Evolutionary conservation across 1,284 basidiomycete genomes (phyloP).

Genomic region (Volvariella volvacea): DNA sequence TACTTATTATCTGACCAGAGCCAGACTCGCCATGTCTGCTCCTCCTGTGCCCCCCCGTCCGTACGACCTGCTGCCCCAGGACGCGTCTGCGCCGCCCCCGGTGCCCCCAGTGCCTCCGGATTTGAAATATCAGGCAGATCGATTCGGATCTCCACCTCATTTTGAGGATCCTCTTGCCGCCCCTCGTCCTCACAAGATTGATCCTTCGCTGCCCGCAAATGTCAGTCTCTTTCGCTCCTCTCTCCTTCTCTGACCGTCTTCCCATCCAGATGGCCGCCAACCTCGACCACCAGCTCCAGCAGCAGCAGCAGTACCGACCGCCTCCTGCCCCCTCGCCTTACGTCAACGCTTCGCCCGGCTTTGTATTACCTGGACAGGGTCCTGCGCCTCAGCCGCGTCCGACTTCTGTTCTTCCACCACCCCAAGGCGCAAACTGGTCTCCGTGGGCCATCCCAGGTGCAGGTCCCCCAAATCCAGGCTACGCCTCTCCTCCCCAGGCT

Average conservation of each 20-base stretch:
- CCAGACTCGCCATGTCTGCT: too few species aligned
- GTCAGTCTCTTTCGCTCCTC: constrained; percentile 29
- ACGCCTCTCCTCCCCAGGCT: constrained; percentile 4
- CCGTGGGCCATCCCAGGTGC: neutral
- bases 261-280: constrained; percentile 54
- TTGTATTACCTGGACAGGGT: constrained; percentile 12
- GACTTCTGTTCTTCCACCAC: constrained; percentile 17
- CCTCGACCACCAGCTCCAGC: constrained; percentile 40
- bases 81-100: too few species aligned
- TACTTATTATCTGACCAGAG: too few species aligned
- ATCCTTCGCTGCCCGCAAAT: constrained; percentile 57
- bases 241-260: constrained; percentile 4
- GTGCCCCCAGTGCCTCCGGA: too few species aligned
- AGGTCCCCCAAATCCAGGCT: constrained; percentile 7
- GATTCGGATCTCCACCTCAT: constrained; percentile 30
- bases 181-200: constrained; percentile 59
- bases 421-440: constrained; percentile 21
- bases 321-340: constrained; percentile 16
- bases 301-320: constrained; percentile 15
- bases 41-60: too few species aligned
- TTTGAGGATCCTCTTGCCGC: constrained; percentile 57
- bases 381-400: constrained; percentile 9
- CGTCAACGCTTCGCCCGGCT: constrained; percentile 18
- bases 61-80: too few species aligned
- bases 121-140: too few species aligned